These are phyloP conservation scores for Sporormia fimetaria DNA, from an alignment of 495 filamentous ascomycete species.

Conservation along the genomic window DNA sequence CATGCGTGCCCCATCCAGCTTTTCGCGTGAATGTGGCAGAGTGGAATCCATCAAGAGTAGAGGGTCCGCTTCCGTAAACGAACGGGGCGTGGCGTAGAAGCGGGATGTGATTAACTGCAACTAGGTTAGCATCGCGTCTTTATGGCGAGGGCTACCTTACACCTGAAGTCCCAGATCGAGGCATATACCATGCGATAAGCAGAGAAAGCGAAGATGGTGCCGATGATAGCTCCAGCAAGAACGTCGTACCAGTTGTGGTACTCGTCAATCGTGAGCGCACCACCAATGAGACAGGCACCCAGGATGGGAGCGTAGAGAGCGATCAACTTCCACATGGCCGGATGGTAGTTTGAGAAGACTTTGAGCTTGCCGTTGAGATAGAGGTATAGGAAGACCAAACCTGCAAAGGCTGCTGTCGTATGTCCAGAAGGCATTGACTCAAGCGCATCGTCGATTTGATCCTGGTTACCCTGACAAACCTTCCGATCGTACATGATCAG, in stretches of 20 bases:
- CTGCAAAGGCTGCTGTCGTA: constrained; percentile 42
- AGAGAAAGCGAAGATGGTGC: constrained; percentile 27
- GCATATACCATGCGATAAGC: constrained; percentile 29
- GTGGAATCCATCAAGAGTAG: constrained; percentile 19
- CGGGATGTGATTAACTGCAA: constrained; percentile 29
- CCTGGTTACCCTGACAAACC: constrained; percentile 40
- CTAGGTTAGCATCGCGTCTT: background rate
- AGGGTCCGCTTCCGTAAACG: constrained; percentile 20
- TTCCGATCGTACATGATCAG: constrained; percentile 40
- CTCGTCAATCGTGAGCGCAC: constrained; percentile 49
- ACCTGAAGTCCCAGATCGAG: constrained; percentile 26
- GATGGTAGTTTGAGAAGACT: constrained; percentile 46
- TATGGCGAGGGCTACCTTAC: background rate
- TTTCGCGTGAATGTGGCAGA: constrained; percentile 20
- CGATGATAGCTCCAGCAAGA: constrained; percentile 28
- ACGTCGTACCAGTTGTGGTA: constrained; percentile 40
- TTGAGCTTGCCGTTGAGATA: constrained; percentile 50
- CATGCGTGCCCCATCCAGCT: constrained; percentile 21
- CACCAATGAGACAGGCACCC: constrained; percentile 45
- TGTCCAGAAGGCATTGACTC: constrained; percentile 45
- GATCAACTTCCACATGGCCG: constrained; percentile 52
- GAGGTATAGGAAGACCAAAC: constrained; percentile 40
- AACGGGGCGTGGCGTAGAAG: constrained; percentile 25
- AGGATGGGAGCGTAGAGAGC: constrained; percentile 48
- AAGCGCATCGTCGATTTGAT: constrained; percentile 38